Evolutionary conservation across 1,284 basidiomycete species (phyloP).

Genomic region (Apiotrichum gracile): DNA sequence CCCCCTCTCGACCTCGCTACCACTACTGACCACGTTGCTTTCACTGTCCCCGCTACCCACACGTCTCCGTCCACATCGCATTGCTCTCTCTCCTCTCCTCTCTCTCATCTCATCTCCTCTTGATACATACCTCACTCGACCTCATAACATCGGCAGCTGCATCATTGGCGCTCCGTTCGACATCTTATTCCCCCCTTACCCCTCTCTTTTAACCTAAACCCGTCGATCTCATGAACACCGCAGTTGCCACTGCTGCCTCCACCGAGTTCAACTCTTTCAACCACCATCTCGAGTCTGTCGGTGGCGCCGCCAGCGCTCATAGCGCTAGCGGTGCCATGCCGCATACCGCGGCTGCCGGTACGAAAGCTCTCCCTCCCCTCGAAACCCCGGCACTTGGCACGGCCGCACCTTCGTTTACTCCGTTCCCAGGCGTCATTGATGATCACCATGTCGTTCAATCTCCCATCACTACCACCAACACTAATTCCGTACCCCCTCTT

Average conservation of each 20-base stretch:
- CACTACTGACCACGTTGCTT: neutral
- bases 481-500: slow-evolving; percentile 1
- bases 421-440: neutral
- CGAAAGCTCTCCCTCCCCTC: too few relatives aligned
- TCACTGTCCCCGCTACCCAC: too few relatives aligned
- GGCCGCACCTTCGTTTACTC: neutral
- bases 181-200: neutral
- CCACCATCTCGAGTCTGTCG: slow-evolving; percentile 9
- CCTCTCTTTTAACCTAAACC: neutral
- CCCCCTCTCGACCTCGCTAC: neutral
- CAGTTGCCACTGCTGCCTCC: neutral
- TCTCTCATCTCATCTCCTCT: too few relatives aligned
- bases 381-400: too few relatives aligned
- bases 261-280: neutral
- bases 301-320: neutral
- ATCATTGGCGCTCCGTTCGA: too few relatives aligned
- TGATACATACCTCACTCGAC: too few relatives aligned
- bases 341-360: neutral
- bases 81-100: too few relatives aligned
- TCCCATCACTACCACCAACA: neutral
- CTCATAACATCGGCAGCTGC: too few relatives aligned
- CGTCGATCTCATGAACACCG: neutral
- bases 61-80: too few relatives aligned
- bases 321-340: slow-evolving; percentile 1
- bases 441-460: neutral